phyloP scores from a whole-genome alignment of 2,329 filamentous ascomycete genomes.

The Arthrobotrys musiformis region DNA sequence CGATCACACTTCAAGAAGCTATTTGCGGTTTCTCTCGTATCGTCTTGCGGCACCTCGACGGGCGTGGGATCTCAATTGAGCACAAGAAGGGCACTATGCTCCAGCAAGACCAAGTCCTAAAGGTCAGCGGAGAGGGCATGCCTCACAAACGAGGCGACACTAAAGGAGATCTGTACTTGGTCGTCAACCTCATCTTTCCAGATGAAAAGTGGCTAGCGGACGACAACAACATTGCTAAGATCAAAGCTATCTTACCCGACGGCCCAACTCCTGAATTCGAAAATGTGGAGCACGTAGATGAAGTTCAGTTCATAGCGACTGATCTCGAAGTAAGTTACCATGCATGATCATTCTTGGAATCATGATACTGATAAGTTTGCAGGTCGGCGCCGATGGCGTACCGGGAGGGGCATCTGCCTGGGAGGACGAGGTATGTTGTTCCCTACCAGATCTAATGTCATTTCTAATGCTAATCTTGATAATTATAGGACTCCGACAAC shows the following conservation, averaged over 20 bases:
- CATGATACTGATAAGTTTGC: constrained; percentile 19
- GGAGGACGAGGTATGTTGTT: constrained; percentile 63
- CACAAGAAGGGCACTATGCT: constrained; percentile 85
- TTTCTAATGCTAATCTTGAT: constrained; percentile 67
- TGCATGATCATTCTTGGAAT: neutral
- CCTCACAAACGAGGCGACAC: constrained; percentile 84
- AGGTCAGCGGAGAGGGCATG: constrained; percentile 91
- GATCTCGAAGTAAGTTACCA: constrained; percentile 75
- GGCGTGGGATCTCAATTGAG: constrained; percentile 83
- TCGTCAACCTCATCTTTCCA: constrained; percentile 88
- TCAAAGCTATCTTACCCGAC: constrained; percentile 79
- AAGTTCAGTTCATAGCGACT: constrained; percentile 85
- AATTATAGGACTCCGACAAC: constrained; percentile 76
- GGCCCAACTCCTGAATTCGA: constrained; percentile 71
- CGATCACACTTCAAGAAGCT: constrained; percentile 83
- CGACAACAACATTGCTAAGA: constrained; percentile 74
- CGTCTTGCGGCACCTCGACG: constrained; percentile 91
- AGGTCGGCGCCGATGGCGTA: constrained; percentile 65
- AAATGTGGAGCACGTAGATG: constrained; percentile 77
- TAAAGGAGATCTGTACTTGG: constrained; percentile 86
- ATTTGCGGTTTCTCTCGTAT: constrained; percentile 89
- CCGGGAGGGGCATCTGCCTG: constrained; percentile 64
- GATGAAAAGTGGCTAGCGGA: constrained; percentile 79
- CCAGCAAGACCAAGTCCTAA: constrained; percentile 84
- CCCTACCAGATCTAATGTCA: constrained; percentile 35